Conservation (phyloP, 768 basidiomycete genomes). For the Serendipita indica region DNA sequence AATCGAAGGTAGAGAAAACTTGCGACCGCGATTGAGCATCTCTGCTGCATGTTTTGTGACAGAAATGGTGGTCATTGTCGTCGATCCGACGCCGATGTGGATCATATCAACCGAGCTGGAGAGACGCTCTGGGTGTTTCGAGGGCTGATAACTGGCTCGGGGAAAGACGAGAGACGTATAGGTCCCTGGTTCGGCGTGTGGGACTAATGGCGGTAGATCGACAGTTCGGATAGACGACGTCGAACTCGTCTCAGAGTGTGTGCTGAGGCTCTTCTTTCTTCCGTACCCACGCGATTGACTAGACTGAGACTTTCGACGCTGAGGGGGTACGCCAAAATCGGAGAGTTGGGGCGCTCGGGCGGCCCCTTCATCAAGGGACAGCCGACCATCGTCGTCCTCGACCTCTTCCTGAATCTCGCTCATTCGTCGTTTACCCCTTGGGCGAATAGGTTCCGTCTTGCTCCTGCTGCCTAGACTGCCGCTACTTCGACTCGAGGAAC, state of each 20-base stretch:
- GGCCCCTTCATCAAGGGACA: slow-evolving; percentile 17
- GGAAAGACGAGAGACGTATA: slow-evolving; percentile 34
- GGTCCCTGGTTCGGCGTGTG: slow-evolving; percentile 18
- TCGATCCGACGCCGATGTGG: slow-evolving; percentile 62
- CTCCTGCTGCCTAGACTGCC: slow-evolving; percentile 38
- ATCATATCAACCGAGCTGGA: slow-evolving; percentile 53
- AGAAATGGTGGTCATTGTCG: slow-evolving; percentile 73
- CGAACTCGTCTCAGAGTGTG: slow-evolving; percentile 10
- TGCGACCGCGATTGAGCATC: background rate
- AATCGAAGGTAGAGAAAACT: background rate
- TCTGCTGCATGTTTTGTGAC: slow-evolving; percentile 16
- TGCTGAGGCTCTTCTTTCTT: background rate
- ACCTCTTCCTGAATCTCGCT: slow-evolving; percentile 28
- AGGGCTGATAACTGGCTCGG: slow-evolving; percentile 29
- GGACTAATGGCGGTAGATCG: slow-evolving; percentile 23
- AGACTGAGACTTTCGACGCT: slow-evolving; percentile 17
- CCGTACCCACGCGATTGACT: slow-evolving; percentile 14
- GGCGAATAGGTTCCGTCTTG: slow-evolving; percentile 25
- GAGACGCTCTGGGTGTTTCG: slow-evolving; percentile 24
- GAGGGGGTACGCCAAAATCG: slow-evolving; percentile 2
- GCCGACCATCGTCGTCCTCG: slow-evolving; percentile 21
- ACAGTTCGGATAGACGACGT: slow-evolving; percentile 16
- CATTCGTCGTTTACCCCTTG: slow-evolving; percentile 20
- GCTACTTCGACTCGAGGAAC: slow-evolving; percentile 33
- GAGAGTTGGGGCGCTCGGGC: slow-evolving; percentile 13